phyloP scores from a whole-genome alignment of 2,329 filamentous ascomycete species.

The Sclerotinia sclerotiorum region DNA sequence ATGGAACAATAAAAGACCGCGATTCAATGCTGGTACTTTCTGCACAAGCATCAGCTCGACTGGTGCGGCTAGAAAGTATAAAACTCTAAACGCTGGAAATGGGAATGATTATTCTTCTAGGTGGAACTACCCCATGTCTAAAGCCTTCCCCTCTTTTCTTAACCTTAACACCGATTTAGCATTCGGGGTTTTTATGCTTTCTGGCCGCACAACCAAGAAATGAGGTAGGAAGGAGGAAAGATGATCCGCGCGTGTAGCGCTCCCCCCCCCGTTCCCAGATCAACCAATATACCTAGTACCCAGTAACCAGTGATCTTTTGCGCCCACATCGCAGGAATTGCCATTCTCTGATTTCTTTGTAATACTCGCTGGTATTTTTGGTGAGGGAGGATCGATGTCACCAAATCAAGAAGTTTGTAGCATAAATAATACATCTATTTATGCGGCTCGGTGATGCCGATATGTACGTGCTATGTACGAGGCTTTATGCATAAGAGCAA shows the following conservation, averaged over 20 bases:
- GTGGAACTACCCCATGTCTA: no score
- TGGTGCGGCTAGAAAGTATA: no score
- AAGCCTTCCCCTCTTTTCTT: no score
- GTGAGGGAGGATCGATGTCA: background rate
- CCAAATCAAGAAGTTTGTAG: background rate
- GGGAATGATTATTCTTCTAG: no score
- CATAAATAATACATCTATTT: slow-evolving; percentile 1
- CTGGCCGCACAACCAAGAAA: background rate
- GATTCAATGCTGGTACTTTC: no score
- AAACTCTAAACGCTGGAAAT: no score
- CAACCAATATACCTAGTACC: background rate
- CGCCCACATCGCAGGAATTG: background rate
- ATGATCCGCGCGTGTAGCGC: background rate
- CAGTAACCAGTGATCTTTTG: background rate
- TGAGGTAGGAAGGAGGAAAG: slow-evolving; percentile 6
- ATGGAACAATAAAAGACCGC: no score
- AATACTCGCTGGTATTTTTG: background rate
- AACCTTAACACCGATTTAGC: background rate
- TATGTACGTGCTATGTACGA: background rate
- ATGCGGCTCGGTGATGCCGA: slow-evolving; percentile 18
- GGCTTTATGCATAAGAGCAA: background rate
- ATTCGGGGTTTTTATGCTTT: background rate
- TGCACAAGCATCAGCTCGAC: no score
- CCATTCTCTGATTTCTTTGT: background rate
- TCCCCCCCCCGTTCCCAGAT: background rate